Evolutionary conservation across 2,329 filamentous ascomycete genomes (phyloP).

Genomic region (Tolypocladium ophioglossoides): DNA sequence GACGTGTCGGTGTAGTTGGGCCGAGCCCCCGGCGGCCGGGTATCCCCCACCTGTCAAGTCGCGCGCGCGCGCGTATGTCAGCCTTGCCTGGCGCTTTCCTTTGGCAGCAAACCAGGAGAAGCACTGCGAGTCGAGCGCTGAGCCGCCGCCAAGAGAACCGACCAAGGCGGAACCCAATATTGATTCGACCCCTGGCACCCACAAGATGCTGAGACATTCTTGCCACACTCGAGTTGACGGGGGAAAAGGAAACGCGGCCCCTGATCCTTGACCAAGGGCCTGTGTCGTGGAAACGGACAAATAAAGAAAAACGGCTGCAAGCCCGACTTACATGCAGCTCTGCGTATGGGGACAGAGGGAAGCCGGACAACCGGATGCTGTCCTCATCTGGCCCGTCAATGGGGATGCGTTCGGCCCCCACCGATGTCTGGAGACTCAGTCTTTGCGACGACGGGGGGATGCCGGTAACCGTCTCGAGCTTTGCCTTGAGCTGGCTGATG

Average conservation of each 20-base stretch:
- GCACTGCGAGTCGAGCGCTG: background rate
- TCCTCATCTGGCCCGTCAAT: constrained; percentile 68
- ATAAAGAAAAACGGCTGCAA: constrained; percentile 7
- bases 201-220: constrained; percentile 1
- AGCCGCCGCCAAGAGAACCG: constrained; percentile 10
- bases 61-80: constrained; percentile 13
- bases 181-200: background rate
- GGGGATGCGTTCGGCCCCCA: constrained; percentile 46
- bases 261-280: constrained; percentile 1
- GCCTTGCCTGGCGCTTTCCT: constrained; percentile 2
- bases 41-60: constrained; percentile 59
- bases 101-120: background rate
- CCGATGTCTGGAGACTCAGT: constrained; percentile 55
- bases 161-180: constrained; percentile 1
- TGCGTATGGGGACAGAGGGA: constrained; percentile 61
- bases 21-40: constrained; percentile 62
- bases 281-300: constrained; percentile 4
- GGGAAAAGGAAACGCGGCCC: background rate
- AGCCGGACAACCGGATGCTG: constrained; percentile 48
- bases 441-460: constrained; percentile 72
- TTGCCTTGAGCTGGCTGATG: constrained; percentile 70
- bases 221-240: background rate
- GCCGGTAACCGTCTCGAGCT: constrained; percentile 88
- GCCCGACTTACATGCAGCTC: constrained; percentile 63
- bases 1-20: constrained; percentile 75